Percentiles rank a stretch among this genome's conserved stretches.
These are phyloP conservation scores for Candida germanica DNA, from an alignment of 805 yeast genomes.

Conservation along the genomic window DNA sequence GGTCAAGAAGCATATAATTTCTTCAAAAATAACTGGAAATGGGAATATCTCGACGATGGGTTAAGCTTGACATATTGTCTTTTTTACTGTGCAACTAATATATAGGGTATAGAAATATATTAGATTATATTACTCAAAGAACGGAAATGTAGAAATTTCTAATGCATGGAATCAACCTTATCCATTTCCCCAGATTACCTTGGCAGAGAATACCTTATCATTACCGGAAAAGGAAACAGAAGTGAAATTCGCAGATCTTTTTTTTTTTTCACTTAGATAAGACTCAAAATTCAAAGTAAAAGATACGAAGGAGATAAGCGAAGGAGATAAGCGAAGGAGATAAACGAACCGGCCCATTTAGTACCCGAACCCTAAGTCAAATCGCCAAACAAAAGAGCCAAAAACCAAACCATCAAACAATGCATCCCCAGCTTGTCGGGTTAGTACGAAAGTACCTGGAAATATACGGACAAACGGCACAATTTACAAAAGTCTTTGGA, in stretches of 20 bases:
- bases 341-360: too few species aligned
- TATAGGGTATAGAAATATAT: conserved; percentile 2
- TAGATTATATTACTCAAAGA: not conserved
- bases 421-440: not conserved
- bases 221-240: not conserved
- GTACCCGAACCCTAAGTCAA: too few species aligned
- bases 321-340: too few species aligned
- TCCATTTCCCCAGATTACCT: too few species aligned
- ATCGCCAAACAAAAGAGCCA: too few species aligned
- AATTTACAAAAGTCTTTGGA: not conserved
- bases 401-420: too few species aligned
- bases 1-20: conserved; percentile 16
- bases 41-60: conserved; percentile 15
- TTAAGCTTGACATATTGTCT: conserved; percentile 17
- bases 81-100: conserved; percentile 11
- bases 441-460: conserved; percentile 8
- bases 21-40: conserved; percentile 12
- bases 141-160: too few species aligned
- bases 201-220: too few species aligned
- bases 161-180: too few species aligned
- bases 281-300: too few species aligned
- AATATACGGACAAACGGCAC: conserved; percentile 5
- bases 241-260: not conserved
- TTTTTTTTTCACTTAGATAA: too few species aligned
- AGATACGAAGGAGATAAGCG: too few species aligned